Evolutionary conservation across 2,329 filamentous ascomycete species (phyloP), one percentile per base, ranked within the genome.

Genomic region (Exutisphaerella laricina): DNA sequence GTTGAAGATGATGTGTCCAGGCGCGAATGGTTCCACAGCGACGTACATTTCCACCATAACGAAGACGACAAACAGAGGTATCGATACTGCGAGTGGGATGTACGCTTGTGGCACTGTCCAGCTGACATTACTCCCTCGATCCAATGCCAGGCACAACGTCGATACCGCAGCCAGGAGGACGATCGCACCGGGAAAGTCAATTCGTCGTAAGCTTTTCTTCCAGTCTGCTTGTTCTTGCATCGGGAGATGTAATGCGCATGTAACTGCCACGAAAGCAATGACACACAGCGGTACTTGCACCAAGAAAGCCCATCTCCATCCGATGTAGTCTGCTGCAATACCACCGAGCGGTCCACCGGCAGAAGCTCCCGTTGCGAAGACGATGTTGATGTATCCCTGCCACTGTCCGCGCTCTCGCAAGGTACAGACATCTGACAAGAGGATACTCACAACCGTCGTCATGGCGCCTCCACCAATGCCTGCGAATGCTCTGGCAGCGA

Each of bases 301-400:
- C 9, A 86, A 62, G 58, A 92, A 90, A 0, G 84, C 76, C 82
- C 83, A 88, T 51, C 85, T 70, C 85, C 85, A 88, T 23, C 84
- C 83, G 39, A 88, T 73, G 4, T 72, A 77, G 61, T 88, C 84
- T 0, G 83, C 78, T n/a, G 88, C 62, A 3, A 35, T 35, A n/a
- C 85, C 85, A 12, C 76, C 85, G 0, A 90, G 52, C 0, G 85
- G 83, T 4, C 80, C 84, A 2, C 85, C 85, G 4, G 74, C 71
- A 4, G 79, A 77, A 3, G 82, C 75, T n/a, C 84, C 85, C 13
- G 71, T 65, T 0, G 82, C 82, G 55, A 76, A 88, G 36, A 88
- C 72, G 49, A 88, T 75, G 60, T 88, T 89, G 57, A 87, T 71
- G 47, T 80, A 70, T 5, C 84, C 84, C 61, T 88, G 85, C 80